Base-by-base conservation (phyloP, 352 stramenopile species). In the Globisporangium recalcitrans region DNA sequence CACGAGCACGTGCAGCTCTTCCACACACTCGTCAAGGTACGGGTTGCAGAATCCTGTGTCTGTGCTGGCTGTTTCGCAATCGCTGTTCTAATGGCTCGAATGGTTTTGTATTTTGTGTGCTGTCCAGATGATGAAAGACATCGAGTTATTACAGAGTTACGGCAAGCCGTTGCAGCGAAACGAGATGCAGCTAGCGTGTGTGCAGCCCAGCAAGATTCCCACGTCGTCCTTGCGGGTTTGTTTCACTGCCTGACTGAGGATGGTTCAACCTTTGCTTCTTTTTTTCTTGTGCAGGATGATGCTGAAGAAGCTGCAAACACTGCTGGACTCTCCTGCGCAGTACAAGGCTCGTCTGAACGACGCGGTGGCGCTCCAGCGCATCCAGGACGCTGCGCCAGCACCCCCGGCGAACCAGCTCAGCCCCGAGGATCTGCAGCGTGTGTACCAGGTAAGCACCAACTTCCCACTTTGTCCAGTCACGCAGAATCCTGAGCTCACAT, bases 281-380 rank as follows among this genome's bases (percentile, higher is more conserved):
- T 46, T 24, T 57, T 60, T 42, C 10, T 49, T 16, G 10, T 63
- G 32, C 59, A 95, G 84, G 4, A 77, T 80, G 78, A 78, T 82
- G 40, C 61, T 95, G 60, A 92, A 95, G 70, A 93, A 94, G 64
- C 71, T 95, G 3, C 82, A 93, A 60, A 82, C 70, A 49, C 64
- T 93, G 58, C 66, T 95, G 55, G 75, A 95, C 65, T 78, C 84
- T 21, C 85, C 84, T n/a, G 82, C 73, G 1, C 87, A 95, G 55
- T 95, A 93, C 80, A 95, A 95, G 67, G 87, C 87, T 0, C 87
- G 85, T 34, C 65, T 95, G 31, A 90, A 92, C 56, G 84, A 95
- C 42, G 76, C 74, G 3, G 80, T 91, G 40, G 77, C 87, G 24
- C 70, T 92, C 10, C 81, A 93, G 62, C 73, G 76, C 31, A 75